Evolutionary conservation across 2,329 filamentous ascomycete genomes (phyloP).

Genomic region (Leptographium radiaticola): DNA sequence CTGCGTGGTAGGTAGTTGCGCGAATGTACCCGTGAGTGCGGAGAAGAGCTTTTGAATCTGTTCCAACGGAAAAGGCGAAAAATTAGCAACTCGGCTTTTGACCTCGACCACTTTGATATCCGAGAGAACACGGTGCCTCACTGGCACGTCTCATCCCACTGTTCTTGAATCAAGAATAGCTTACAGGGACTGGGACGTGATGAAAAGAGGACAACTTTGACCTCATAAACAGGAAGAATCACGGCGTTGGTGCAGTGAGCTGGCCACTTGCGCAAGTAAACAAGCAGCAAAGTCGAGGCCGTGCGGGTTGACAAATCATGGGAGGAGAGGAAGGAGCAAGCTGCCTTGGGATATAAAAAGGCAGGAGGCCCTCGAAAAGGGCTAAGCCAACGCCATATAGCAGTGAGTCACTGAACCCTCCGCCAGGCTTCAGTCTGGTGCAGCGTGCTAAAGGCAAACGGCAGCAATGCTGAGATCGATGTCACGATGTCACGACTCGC

Average conservation of each 20-base stretch:
- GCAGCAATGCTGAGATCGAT: too few relatives aligned
- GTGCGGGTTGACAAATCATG: too few relatives aligned
- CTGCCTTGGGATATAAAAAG: background rate
- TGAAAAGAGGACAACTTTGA: too few relatives aligned
- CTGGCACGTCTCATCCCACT: too few relatives aligned
- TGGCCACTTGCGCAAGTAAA: too few relatives aligned
- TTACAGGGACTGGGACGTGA: too few relatives aligned
- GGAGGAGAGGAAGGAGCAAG: background rate
- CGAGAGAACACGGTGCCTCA: too few relatives aligned
- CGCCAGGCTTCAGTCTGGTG: background rate
- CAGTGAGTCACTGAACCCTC: background rate
- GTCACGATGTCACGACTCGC: background rate
- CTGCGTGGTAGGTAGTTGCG: slow-evolving; percentile 12
- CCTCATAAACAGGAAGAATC: too few relatives aligned
- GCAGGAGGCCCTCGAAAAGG: background rate
- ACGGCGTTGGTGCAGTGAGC: too few relatives aligned
- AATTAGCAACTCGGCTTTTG: background rate
- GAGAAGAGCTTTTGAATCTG: background rate
- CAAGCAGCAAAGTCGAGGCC: too few relatives aligned
- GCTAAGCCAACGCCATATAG: background rate
- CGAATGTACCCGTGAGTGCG: background rate
- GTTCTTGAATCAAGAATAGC: too few relatives aligned
- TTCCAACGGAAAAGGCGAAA: background rate
- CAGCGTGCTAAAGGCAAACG: too few relatives aligned
- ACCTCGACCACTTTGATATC: background rate